Conservation (phyloP, 2,329 filamentous ascomycete genomes). For the Hymenoscyphus scutula region DNA sequence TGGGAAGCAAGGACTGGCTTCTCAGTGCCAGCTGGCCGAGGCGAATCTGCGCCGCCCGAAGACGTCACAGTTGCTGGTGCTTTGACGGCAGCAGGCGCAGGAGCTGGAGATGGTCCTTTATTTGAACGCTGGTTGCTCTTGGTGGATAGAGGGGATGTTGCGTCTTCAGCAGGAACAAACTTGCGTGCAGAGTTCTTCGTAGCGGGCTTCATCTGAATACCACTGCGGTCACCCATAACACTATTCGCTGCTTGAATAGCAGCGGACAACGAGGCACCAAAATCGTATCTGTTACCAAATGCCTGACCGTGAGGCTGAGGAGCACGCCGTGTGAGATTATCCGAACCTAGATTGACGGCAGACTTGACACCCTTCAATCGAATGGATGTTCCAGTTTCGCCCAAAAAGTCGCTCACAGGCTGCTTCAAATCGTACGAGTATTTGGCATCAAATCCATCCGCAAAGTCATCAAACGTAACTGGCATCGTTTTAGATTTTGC, state of each 20-base stretch:
- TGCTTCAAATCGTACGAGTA: slow-evolving; percentile 55
- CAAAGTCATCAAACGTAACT: slow-evolving; percentile 67
- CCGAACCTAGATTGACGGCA: slow-evolving; percentile 51
- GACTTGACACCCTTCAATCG: slow-evolving; percentile 71
- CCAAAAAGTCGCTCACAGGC: slow-evolving; percentile 60
- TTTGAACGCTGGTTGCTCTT: slow-evolving; percentile 20
- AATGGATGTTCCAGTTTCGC: slow-evolving; percentile 57
- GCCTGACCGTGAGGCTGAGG: slow-evolving; percentile 63
- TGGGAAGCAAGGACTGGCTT: slow-evolving; percentile 76
- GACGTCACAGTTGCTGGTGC: slow-evolving; percentile 21
- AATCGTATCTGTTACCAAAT: slow-evolving; percentile 94
- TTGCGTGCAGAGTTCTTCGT: slow-evolving; percentile 22
- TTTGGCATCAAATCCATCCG: slow-evolving; percentile 48
- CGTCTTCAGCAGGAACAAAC: slow-evolving; percentile 21
- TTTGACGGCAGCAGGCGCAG: slow-evolving; percentile 22
- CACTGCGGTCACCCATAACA: slow-evolving; percentile 56
- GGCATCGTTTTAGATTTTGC: slow-evolving; percentile 49
- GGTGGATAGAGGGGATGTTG: slow-evolving; percentile 26
- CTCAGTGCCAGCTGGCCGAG: slow-evolving; percentile 51
- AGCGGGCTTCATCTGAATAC: slow-evolving; percentile 45
- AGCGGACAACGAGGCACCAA: slow-evolving; percentile 84
- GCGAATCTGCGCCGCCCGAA: slow-evolving; percentile 46
- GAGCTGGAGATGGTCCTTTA: slow-evolving; percentile 23
- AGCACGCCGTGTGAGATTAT: slow-evolving; percentile 39
- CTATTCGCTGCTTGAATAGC: slow-evolving; percentile 75